A percentile compares a stretch with the other conserved stretches of the same genome.
These are phyloP conservation scores for Melampsora larici-populina DNA, from an alignment of 1,284 basidiomycete species.

Conservation along the genomic window DNA sequence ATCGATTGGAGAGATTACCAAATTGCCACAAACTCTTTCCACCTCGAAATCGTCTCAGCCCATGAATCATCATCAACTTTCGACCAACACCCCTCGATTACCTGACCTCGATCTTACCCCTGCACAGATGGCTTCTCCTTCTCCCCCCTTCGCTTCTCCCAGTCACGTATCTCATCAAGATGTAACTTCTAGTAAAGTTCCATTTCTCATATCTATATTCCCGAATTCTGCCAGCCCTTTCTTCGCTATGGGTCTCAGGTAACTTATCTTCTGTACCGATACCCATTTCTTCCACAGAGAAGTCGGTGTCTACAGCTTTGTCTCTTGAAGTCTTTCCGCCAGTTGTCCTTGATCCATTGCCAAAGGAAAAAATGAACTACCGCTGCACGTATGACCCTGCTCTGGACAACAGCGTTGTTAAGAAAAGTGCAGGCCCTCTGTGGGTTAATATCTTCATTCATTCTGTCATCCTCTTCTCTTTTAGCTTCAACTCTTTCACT, in stretches of 20 bases:
- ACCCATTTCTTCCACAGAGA: no score
- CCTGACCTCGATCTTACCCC: no score
- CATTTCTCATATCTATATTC: neutral
- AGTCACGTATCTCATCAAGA: neutral
- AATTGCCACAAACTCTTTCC: no score
- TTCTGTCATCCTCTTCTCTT: neutral
- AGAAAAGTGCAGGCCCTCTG: constrained; percentile 42
- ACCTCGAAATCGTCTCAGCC: no score
- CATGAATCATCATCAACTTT: no score
- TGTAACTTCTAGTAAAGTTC: neutral
- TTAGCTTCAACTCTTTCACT: neutral
- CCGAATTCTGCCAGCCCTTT: no score
- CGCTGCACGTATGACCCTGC: constrained; percentile 51
- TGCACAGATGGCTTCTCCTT: no score
- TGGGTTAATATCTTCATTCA: constrained; percentile 23
- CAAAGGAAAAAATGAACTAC: constrained; percentile 47
- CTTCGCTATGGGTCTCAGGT: no score
- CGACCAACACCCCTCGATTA: no score
- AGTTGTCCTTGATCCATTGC: constrained; percentile 45
- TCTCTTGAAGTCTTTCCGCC: constrained; percentile 8
- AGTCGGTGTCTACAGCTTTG: neutral
- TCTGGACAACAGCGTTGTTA: constrained; percentile 44
- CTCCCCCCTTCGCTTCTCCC: neutral
- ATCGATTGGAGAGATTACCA: no score
- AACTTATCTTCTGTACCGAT: no score